phyloP scores from a whole-genome alignment of 1,284 basidiomycete genomes.

The Vanrija humicola region DNA sequence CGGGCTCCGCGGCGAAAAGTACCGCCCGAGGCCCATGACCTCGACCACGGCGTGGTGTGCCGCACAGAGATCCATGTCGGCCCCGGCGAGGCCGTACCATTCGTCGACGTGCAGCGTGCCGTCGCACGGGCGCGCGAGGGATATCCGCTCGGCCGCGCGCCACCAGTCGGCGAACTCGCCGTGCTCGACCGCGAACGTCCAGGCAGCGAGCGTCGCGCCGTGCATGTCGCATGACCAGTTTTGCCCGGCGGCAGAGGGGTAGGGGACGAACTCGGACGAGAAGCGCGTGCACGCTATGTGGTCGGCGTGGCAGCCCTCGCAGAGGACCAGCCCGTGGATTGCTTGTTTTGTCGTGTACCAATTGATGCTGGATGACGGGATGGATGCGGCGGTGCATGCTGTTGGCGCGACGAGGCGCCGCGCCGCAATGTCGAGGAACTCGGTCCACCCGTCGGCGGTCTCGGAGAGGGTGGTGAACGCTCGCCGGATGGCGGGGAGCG shows the following conservation, averaged over 20 bases:
- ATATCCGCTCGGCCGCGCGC: no score
- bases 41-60: background rate
- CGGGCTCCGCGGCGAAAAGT: background rate
- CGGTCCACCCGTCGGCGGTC: no score
- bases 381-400: no score
- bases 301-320: slow-evolving; percentile 3
- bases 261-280: background rate
- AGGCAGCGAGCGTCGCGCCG: background rate
- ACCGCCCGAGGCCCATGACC: background rate
- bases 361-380: no score
- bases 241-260: background rate
- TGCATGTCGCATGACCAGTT: background rate
- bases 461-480: no score
- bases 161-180: background rate
- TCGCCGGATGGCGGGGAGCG: no score
- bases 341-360: no score
- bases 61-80: background rate
- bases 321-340: background rate
- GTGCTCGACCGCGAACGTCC: background rate
- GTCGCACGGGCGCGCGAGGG: no score
- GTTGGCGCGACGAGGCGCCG: no score
- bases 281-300: background rate
- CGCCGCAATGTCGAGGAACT: no score
- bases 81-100: no score
- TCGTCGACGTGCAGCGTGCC: no score